Evolutionary conservation across 176 grass and related monocot genomes (phyloP).

Genomic region (Rhipidocladum racemiflorum): DNA sequence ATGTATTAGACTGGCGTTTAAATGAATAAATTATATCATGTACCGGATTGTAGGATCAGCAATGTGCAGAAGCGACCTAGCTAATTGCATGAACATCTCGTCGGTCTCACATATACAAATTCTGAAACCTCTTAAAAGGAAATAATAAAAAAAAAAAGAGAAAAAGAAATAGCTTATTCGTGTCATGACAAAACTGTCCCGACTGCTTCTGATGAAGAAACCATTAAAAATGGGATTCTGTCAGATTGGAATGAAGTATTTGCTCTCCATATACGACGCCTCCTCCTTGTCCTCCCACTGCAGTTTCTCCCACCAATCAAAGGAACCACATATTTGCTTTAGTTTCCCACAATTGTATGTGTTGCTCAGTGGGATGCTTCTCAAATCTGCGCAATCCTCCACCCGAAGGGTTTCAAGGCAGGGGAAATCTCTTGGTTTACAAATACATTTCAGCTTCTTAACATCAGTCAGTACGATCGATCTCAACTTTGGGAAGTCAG

Average conservation of each 20-base stretch:
- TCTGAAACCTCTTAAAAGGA: background rate
- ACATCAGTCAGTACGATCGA: slow-evolving; percentile 48
- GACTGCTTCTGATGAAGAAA: background rate
- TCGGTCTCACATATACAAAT: background rate
- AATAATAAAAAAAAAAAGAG: background rate
- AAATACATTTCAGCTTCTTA: slow-evolving; percentile 47
- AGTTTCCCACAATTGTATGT: slow-evolving; percentile 35
- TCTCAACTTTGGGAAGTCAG: slow-evolving; percentile 50
- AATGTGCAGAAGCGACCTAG: background rate
- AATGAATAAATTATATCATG: slow-evolving; percentile 12
- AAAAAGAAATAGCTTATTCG: background rate
- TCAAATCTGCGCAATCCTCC: slow-evolving; percentile 56
- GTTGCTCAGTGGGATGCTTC: slow-evolving; percentile 38
- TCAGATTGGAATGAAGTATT: slow-evolving; percentile 55
- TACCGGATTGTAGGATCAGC: slow-evolving; percentile 1
- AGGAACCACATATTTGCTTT: slow-evolving; percentile 60
- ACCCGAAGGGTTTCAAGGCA: slow-evolving; percentile 70
- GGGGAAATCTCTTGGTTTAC: slow-evolving; percentile 43
- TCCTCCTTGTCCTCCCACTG: slow-evolving; percentile 41
- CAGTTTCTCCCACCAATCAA: slow-evolving; percentile 63
- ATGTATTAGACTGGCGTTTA: background rate
- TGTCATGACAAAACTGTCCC: background rate
- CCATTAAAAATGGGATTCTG: background rate
- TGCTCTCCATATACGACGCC: slow-evolving; percentile 26
- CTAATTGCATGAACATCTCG: background rate